Conservation (phyloP, 2,329 filamentous ascomycete genomes). For the Tolypocladium endophyticum region DNA sequence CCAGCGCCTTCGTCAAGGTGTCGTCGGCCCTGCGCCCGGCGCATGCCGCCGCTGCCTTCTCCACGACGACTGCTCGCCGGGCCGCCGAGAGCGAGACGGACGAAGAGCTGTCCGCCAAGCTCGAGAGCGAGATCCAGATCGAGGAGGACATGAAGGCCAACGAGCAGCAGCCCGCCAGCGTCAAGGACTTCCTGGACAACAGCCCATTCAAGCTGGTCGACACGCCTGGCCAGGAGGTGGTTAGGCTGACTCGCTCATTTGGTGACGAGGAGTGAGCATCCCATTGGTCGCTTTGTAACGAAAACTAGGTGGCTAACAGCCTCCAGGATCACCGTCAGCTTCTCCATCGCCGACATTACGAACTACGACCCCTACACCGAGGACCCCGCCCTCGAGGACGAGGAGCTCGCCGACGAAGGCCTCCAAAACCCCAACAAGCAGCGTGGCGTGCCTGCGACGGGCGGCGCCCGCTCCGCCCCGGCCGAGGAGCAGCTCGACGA, state of each 20-base stretch:
- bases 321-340: conserved; percentile 31
- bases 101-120: conserved; percentile 74
- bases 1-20: conserved; percentile 35
- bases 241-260: conserved; percentile 71
- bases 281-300: neutral
- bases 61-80: conserved; percentile 29
- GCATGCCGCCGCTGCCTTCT: conserved; percentile 35
- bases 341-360: conserved; percentile 30
- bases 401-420: conserved; percentile 26
- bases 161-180: conserved; percentile 61
- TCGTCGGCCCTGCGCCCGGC: conserved; percentile 20
- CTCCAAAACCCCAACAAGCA: conserved; percentile 45
- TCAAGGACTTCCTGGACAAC: conserved; percentile 84
- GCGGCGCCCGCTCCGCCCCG: conserved; percentile 42
- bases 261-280: conserved; percentile 72
- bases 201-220: conserved; percentile 77
- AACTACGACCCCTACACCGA: conserved; percentile 28
- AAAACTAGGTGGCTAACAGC: conserved; percentile 3
- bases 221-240: conserved; percentile 74
- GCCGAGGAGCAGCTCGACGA: conserved; percentile 33
- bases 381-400: conserved; percentile 27
- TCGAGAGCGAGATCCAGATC: conserved; percentile 72
- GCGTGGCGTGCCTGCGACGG: conserved; percentile 40
- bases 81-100: conserved; percentile 45
- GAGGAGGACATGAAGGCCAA: conserved; percentile 72